These are phyloP conservation scores for Panus rudis DNA, from an alignment of 768 basidiomycete genomes.

Conservation along the genomic window DNA sequence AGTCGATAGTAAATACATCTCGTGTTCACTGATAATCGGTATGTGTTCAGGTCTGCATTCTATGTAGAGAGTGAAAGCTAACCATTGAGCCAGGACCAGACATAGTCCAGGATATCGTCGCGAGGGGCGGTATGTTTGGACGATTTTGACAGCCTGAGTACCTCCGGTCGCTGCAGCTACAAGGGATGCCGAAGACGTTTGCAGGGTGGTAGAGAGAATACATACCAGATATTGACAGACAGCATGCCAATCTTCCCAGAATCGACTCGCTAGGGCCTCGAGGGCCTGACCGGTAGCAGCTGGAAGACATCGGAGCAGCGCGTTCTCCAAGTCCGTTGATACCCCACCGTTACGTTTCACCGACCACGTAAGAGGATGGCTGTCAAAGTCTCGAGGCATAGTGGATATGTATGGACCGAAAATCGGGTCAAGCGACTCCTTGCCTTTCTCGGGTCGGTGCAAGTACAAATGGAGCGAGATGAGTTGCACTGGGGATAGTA, in stretches of 20 bases:
- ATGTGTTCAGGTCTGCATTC: conserved; percentile 1
- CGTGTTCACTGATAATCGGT: conserved; percentile 66
- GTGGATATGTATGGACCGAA: conserved; percentile 77
- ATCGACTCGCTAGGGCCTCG: conserved; percentile 38
- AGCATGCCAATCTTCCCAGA: conserved; percentile 51
- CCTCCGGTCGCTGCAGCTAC: conserved; percentile 5
- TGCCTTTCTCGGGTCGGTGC: conserved; percentile 43
- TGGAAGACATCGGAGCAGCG: conserved; percentile 42
- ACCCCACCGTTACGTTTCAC: conserved; percentile 22
- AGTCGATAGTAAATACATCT: conserved; percentile 76
- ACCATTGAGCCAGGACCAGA: conserved; percentile 96
- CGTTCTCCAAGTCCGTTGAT: conserved; percentile 12
- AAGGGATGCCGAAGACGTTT: not conserved
- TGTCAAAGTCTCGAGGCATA: conserved; percentile 64
- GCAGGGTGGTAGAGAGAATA: not conserved
- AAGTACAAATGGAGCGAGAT: conserved; percentile 77
- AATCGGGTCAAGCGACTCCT: conserved; percentile 40
- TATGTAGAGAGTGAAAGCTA: conserved; percentile 1
- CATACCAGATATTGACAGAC: conserved; percentile 49
- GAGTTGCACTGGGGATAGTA: conserved; percentile 61
- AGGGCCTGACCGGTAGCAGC: conserved; percentile 38
- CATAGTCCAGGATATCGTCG: conserved; percentile 31
- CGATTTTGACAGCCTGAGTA: conserved; percentile 5
- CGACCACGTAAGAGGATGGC: conserved; percentile 81
- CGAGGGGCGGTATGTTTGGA: not conserved